Conservation (phyloP, 2,329 filamentous ascomycete genomes). For the Coniochaeta prunicola region DNA sequence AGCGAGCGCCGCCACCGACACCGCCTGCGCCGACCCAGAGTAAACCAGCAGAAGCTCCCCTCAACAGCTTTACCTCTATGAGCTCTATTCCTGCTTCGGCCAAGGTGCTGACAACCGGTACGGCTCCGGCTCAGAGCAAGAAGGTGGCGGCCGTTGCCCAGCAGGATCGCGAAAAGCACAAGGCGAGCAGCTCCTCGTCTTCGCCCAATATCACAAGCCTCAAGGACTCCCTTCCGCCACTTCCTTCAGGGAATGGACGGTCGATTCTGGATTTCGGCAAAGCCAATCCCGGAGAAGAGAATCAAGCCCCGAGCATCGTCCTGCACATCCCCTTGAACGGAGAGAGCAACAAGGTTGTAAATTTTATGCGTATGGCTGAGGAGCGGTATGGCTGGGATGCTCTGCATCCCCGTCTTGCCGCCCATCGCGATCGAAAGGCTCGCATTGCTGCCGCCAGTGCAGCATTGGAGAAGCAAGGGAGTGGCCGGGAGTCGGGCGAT, state of each 20-base stretch:
- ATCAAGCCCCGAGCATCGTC: slow-evolving; percentile 67
- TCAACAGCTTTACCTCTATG: slow-evolving; percentile 17
- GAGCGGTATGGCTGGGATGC: slow-evolving; percentile 93
- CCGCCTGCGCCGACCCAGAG: slow-evolving; percentile 20
- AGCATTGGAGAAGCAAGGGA: slow-evolving; percentile 69
- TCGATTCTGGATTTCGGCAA: slow-evolving; percentile 58
- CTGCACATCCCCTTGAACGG: slow-evolving; percentile 76
- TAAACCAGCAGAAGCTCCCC: slow-evolving; percentile 10
- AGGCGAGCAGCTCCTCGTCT: slow-evolving; percentile 30
- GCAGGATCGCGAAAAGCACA: slow-evolving; percentile 32
- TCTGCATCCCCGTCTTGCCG: slow-evolving; percentile 82
- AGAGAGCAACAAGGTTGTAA: slow-evolving; percentile 83
- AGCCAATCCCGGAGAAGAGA: slow-evolving; percentile 50
- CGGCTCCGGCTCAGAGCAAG: slow-evolving; percentile 24
- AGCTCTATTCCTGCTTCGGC: slow-evolving; percentile 19
- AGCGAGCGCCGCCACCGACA: slow-evolving; percentile 24
- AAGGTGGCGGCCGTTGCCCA: slow-evolving; percentile 37
- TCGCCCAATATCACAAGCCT: slow-evolving; percentile 43
- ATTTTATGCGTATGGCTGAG: slow-evolving; percentile 89
- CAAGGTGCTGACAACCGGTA: slow-evolving; percentile 14
- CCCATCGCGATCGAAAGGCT: slow-evolving; percentile 78
- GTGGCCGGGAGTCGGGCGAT: slow-evolving; percentile 62
- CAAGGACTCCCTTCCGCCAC: slow-evolving; percentile 35
- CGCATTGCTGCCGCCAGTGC: slow-evolving; percentile 85
- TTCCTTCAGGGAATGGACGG: slow-evolving; percentile 33